These are phyloP conservation scores for Ceratonia siliqua DNA, from an alignment of 306 rosid genomes.

Conservation along the genomic window DNA sequence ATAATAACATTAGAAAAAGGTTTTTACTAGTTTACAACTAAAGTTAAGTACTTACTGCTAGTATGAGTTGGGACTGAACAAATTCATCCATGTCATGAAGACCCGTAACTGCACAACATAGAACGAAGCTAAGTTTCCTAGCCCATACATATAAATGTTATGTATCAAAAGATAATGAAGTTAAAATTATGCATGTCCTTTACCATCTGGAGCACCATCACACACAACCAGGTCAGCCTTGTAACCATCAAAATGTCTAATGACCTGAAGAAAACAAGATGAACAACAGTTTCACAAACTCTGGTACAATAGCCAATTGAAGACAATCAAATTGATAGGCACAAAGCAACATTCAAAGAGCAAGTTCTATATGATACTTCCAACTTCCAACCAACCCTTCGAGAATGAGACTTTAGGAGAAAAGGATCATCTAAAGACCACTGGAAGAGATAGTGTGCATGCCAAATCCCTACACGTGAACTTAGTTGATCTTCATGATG, in stretches of 20 bases:
- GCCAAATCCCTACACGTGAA: constrained; percentile 13
- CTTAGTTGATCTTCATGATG: background rate
- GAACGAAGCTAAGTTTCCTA: constrained; percentile 19
- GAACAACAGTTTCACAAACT: background rate
- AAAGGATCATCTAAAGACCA: background rate
- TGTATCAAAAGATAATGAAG: constrained; percentile 16
- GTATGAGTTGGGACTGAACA: constrained; percentile 94
- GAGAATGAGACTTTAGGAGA: background rate
- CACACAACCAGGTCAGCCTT: constrained; percentile 98
- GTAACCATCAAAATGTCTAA: constrained; percentile 96
- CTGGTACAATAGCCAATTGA: background rate
- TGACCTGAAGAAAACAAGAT: constrained; percentile 63
- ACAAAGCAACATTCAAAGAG: background rate
- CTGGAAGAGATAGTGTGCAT: background rate
- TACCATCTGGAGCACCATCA: constrained; percentile 99
- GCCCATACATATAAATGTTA: background rate
- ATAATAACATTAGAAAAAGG: background rate
- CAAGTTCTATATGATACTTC: constrained; percentile 15
- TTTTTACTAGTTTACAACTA: background rate
- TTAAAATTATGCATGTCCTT: constrained; percentile 21
- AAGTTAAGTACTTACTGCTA: constrained; percentile 69
- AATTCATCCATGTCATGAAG: constrained; percentile 99
- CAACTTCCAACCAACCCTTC: background rate
- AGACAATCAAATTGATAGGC: constrained; percentile 1
- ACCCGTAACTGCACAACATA: constrained; percentile 76